Conservation (phyloP, 768 basidiomycete species). For the Phylloporus scabripes region DNA sequence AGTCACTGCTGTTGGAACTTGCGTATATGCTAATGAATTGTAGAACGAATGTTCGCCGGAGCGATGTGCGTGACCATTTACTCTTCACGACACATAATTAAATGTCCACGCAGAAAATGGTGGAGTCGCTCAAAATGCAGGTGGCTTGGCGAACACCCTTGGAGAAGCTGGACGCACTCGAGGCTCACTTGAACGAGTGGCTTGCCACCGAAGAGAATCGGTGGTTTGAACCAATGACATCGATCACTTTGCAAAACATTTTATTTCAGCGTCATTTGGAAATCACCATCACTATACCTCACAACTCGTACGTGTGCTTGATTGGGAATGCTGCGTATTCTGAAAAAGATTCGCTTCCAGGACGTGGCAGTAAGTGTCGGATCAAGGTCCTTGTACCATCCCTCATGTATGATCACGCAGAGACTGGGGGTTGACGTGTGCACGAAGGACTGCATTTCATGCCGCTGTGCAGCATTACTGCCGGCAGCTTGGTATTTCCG, state of each 20-base stretch:
- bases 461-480: slow-evolving; percentile 72
- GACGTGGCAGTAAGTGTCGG: slow-evolving; percentile 32
- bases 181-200: slow-evolving; percentile 67
- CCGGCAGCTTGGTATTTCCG: slow-evolving; percentile 60
- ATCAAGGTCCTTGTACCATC: not conserved
- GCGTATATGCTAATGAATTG: not conserved
- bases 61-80: slow-evolving; percentile 41
- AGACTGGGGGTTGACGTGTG: slow-evolving; percentile 58
- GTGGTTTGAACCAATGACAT: slow-evolving; percentile 69
- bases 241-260: slow-evolving; percentile 58
- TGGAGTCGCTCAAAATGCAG: slow-evolving; percentile 62
- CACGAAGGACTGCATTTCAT: slow-evolving; percentile 72
- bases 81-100: not conserved
- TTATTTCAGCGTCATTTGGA: slow-evolving; percentile 61
- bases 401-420: slow-evolving; percentile 12
- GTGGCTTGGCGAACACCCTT: slow-evolving; percentile 72
- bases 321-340: not conserved
- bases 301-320: slow-evolving; percentile 38
- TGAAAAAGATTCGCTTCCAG: slow-evolving; percentile 15
- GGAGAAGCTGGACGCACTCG: slow-evolving; percentile 64
- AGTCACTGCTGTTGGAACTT: slow-evolving; percentile 17
- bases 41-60: slow-evolving; percentile 69
- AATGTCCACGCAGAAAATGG: slow-evolving; percentile 49
- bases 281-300: slow-evolving; percentile 59
- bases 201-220: slow-evolving; percentile 72